phyloP scores from a whole-genome alignment of 345 rosid species.

The Hypericum androsaemum region DNA sequence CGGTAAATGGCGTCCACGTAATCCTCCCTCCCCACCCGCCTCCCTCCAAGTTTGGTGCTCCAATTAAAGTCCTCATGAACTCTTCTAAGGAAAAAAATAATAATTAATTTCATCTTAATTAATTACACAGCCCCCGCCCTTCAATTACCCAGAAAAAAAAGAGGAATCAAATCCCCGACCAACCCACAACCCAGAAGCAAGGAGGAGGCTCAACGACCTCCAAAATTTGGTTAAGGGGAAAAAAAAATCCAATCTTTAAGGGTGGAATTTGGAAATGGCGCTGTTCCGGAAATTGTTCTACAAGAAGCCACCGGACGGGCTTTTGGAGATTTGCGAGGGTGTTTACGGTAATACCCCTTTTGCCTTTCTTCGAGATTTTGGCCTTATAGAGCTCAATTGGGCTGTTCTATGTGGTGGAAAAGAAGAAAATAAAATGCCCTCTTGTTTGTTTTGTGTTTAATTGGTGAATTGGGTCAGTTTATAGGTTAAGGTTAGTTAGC shows the following conservation, averaged over 20 bases:
- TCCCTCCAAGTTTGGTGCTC: background rate
- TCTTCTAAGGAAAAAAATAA: too few relatives aligned
- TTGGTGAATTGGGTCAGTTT: too few relatives aligned
- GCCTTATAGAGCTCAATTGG: background rate
- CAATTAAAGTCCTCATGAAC: too few relatives aligned
- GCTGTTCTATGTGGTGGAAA: background rate
- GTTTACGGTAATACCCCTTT: slow-evolving; percentile 52
- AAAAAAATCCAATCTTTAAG: background rate
- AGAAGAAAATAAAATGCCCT: too few relatives aligned
- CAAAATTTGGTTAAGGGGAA: too few relatives aligned
- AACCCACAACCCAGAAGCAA: background rate
- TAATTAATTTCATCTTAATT: too few relatives aligned
- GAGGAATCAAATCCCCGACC: background rate
- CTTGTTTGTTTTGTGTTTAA: too few relatives aligned
- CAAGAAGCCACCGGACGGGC: slow-evolving; percentile 84
- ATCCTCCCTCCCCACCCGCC: background rate
- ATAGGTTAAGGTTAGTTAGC: too few relatives aligned
- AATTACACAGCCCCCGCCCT: slow-evolving; percentile 2
- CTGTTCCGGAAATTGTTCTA: slow-evolving; percentile 74
- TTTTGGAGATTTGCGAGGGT: slow-evolving; percentile 83
- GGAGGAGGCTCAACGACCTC: too few relatives aligned
- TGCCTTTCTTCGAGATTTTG: background rate
- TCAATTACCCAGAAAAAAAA: background rate
- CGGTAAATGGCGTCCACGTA: slow-evolving; percentile 13
- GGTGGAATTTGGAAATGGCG: slow-evolving; percentile 40